Percentiles rank a stretch among this genome's conserved stretches.
phyloP scores from a whole-genome alignment of 1,284 basidiomycete species.

The Porogramme epimiltina region DNA sequence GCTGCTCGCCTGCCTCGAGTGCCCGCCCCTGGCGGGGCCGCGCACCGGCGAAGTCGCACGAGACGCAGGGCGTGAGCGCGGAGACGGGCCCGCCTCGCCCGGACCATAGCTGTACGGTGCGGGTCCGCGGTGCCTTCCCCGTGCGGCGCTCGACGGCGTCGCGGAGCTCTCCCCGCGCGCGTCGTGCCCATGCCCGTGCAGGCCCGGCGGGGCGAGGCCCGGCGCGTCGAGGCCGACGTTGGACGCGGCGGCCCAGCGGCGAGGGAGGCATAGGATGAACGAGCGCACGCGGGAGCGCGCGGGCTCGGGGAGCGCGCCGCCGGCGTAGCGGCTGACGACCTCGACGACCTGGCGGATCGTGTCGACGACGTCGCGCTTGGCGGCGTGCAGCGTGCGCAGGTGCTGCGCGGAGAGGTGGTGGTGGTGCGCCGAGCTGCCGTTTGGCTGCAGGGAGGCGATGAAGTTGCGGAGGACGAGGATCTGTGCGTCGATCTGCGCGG shows the following conservation, averaged over 20 bases:
- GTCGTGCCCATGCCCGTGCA: conserved; percentile 11
- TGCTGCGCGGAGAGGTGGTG: conserved; percentile 52
- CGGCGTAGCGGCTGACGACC: conserved; percentile 86
- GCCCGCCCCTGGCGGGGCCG: conserved; percentile 19
- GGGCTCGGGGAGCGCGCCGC: conserved; percentile 82
- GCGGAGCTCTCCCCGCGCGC: conserved; percentile 16
- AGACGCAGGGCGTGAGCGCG: conserved; percentile 35
- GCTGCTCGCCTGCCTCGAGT: conserved; percentile 30
- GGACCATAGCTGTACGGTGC: conserved; percentile 33
- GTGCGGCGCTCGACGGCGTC: conserved; percentile 5
- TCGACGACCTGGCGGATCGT: conserved; percentile 90
- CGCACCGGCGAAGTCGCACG: conserved; percentile 31
- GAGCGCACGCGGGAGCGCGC: conserved; percentile 77
- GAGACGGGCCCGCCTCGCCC: conserved; percentile 31
- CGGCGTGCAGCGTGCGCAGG: conserved; percentile 67
- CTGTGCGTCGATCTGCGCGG: conserved; percentile 85
- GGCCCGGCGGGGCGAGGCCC: neutral
- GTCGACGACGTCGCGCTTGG: conserved; percentile 81
- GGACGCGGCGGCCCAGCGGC: conserved; percentile 65
- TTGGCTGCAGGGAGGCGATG: conserved; percentile 67
- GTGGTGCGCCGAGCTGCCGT: conserved; percentile 37
- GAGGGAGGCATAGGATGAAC: conserved; percentile 82
- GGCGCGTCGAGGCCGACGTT: conserved; percentile 12
- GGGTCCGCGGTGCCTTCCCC: conserved; percentile 16
- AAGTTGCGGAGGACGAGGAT: conserved; percentile 84